A percentile compares a stretch with the other conserved stretches of the same genome.
Conservation (phyloP, 306 rosid species). For the Dryas drummondii region DNA sequence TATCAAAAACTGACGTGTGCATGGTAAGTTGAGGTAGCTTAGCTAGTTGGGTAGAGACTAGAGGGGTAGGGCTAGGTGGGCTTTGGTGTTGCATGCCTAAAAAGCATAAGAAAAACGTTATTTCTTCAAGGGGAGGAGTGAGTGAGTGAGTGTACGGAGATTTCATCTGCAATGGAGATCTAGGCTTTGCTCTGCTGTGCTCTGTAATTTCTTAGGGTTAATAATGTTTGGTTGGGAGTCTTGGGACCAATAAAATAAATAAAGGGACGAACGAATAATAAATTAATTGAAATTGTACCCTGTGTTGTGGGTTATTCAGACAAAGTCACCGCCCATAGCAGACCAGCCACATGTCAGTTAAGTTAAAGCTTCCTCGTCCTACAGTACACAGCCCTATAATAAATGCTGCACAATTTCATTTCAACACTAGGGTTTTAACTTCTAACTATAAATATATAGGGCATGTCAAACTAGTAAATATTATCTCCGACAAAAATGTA, state of each 20-base stretch:
- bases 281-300: neutral
- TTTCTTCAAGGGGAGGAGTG: neutral
- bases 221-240: neutral
- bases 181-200: neutral
- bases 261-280: neutral
- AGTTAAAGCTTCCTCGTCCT: no score
- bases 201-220: conserved; percentile 3
- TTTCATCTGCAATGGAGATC: conserved; percentile 13
- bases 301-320: conserved; percentile 15
- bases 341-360: no score
- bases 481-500: no score
- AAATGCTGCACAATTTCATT: neutral
- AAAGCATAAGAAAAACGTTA: neutral
- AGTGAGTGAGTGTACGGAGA: conserved; percentile 13
- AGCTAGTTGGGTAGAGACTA: neutral
- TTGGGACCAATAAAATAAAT: conserved; percentile 2
- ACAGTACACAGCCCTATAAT: neutral
- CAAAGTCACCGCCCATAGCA: neutral
- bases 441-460: no score
- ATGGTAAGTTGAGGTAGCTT: neutral
- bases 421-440: no score
- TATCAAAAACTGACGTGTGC: conserved; percentile 3
- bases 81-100: conserved; percentile 23
- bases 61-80: conserved; percentile 2
- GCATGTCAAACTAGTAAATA: no score